These are phyloP conservation scores for Cladophialophora psammophila DNA, from an alignment of 2,329 filamentous ascomycete species.

Conservation along the genomic window DNA sequence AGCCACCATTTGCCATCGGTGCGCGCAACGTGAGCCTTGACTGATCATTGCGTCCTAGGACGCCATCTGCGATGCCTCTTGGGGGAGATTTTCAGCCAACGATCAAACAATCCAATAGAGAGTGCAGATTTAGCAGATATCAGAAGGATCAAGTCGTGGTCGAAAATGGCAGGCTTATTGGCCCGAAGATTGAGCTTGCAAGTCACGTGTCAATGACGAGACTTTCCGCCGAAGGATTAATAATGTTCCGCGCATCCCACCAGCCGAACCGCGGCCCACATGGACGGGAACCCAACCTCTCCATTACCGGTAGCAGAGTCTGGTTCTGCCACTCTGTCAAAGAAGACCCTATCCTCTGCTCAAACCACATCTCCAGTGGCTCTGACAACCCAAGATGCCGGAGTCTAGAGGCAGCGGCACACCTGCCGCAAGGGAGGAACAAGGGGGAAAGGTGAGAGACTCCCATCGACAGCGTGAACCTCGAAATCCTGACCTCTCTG, in stretches of 20 bases:
- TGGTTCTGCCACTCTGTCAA: conserved; percentile 3
- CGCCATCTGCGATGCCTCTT: conserved; percentile 7
- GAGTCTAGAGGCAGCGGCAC: conserved; percentile 30
- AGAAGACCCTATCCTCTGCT: background rate
- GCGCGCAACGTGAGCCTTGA: conserved; percentile 14
- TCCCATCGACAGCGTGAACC: background rate
- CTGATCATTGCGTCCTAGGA: conserved; percentile 21
- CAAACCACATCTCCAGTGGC: background rate
- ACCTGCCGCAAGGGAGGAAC: conserved; percentile 28
- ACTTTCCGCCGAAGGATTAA: background rate
- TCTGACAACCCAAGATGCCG: conserved; percentile 31
- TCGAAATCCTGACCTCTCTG: conserved; percentile 27
- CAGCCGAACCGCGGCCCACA: background rate
- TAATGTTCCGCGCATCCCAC: background rate
- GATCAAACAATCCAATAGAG: conserved; percentile 5
- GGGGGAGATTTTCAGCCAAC: background rate
- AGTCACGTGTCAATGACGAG: conserved; percentile 10
- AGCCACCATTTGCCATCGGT: conserved; percentile 38
- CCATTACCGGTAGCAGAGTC: background rate
- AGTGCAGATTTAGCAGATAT: background rate
- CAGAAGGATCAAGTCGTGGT: conserved; percentile 19
- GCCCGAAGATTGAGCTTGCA: background rate
- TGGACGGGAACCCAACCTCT: background rate
- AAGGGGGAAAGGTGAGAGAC: conserved; percentile 31
- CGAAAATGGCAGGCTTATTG: conserved; percentile 15